Percentiles rank a stretch among this genome's conserved stretches.
These are phyloP conservation scores for Botrytis galanthina DNA, from an alignment of 2,329 filamentous ascomycete genomes.

Conservation along the genomic window DNA sequence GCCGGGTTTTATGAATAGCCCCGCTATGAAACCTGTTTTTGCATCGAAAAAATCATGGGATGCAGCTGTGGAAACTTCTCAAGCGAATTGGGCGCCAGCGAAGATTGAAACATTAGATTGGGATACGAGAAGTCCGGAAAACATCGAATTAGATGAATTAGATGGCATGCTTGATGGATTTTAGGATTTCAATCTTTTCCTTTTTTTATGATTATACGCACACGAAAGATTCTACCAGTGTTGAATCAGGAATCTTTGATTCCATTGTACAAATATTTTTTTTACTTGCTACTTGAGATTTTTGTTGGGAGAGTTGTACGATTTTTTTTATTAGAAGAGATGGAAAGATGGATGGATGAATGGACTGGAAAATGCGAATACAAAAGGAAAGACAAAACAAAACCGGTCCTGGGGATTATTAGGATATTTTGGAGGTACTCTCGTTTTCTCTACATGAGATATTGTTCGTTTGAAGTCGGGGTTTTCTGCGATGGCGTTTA, in stretches of 20 bases:
- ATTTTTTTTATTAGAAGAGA: conserved; percentile 9
- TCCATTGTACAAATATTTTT: conserved; percentile 12
- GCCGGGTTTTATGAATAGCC: conserved; percentile 46
- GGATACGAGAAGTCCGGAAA: conserved; percentile 72
- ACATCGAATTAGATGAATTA: conserved; percentile 88
- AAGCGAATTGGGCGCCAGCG: conserved; percentile 24
- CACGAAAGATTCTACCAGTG: conserved; percentile 7
- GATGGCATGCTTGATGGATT: conserved; percentile 78
- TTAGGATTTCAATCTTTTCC: conserved; percentile 14
- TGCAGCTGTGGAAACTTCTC: conserved; percentile 32
- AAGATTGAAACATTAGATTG: conserved; percentile 51
- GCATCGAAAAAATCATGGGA: conserved; percentile 49
- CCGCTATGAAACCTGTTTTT: conserved; percentile 51
- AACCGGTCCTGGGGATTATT: not conserved
- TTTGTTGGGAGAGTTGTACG: conserved; percentile 2
- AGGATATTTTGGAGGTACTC: conserved; percentile 5
- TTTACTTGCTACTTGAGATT: not conserved
- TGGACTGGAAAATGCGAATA: conserved; percentile 5
- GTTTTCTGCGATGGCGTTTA: not conserved
- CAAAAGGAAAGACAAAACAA: conserved; percentile 4
- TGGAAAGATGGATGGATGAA: not conserved
- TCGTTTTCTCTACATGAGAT: not conserved
- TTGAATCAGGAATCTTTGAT: conserved; percentile 2
- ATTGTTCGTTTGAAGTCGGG: not conserved
- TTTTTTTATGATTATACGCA: not conserved